Evolutionary conservation across 129 eudicot genomes (phyloP), one percentile per base, ranked within the genome.

Genomic region (Apium graveolens): DNA sequence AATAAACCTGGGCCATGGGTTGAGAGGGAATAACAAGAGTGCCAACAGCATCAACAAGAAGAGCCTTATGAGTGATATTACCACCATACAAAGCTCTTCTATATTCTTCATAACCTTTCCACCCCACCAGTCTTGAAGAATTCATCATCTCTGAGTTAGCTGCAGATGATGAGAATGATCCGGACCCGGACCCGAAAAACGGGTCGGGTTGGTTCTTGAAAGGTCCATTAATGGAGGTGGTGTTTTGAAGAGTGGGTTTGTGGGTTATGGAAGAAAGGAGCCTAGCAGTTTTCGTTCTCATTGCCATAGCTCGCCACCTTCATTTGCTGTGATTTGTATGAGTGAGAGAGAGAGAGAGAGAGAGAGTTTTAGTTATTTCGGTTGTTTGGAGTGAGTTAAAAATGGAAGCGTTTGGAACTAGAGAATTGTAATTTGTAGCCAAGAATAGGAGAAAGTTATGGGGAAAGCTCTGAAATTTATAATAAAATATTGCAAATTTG

Each of bases 21-120:
- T 96, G 99, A 78, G 99, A 91, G 34, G 99, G 99, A 44, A 96
- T 62, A 77, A 96, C 89, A 42, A 96, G 99, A 44, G 99, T 96
- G 21, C 99, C 99, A 72, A 92, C 99, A 38, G 99, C 99, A 63
- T 96, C 99, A 84, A 96, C 99, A 70, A 92, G 85, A 26, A 96
- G 84, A 18, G 99, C 99, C 81, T 89, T 96, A 39, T 95, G 97
- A 37, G 98, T 96, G 57, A 96, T 79, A 73, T 73, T 73, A 45
- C 99, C 97, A 43, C 97, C 97, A 80, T 92, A 86, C 51, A 96
- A 70, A 48, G 91, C 83, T 88, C 91, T 91, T 57, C 98, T 85
- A 69, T 95, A 91, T 62, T 88, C 88, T 78, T 90, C 95, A 65
- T 96, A 96, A 76, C 90, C 94, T 44, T 87, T 87, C 41, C 86